Percentiles rank a stretch among this genome's conserved stretches.
These are phyloP conservation scores for Schizophyllum commune DNA, from an alignment of 1,284 basidiomycete genomes.

Conservation along the genomic window DNA sequence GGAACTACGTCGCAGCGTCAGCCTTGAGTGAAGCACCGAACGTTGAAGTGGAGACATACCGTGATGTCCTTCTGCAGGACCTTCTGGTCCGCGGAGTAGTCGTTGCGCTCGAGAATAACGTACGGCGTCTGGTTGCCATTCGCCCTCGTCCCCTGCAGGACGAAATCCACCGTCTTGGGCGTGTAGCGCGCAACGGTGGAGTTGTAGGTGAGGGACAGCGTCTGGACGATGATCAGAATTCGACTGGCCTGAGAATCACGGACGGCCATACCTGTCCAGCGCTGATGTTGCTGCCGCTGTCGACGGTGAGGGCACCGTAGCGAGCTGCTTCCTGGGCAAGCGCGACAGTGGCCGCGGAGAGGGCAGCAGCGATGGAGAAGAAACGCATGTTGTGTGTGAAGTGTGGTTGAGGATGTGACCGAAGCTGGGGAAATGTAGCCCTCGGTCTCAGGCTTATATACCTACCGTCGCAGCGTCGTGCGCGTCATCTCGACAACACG, in stretches of 20 bases:
- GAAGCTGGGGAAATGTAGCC: background rate
- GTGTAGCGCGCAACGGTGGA: constrained; percentile 6
- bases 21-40: background rate
- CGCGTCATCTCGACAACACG: no score
- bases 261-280: constrained; percentile 6
- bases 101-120: constrained; percentile 10
- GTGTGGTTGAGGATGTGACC: background rate
- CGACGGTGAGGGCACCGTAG: constrained; percentile 8
- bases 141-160: constrained; percentile 9
- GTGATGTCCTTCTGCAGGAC: background rate
- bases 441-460: background rate
- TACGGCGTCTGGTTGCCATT: constrained; percentile 7
- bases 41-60: background rate
- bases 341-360: constrained; percentile 1
- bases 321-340: constrained; percentile 10
- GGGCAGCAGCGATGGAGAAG: constrained; percentile 1
- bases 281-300: constrained; percentile 1
- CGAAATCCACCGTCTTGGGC: constrained; percentile 12
- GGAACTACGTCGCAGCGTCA: background rate
- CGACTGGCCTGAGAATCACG: background rate
- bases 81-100: constrained; percentile 5
- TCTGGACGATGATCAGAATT: background rate
- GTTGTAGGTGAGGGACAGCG: constrained; percentile 10
- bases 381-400: constrained; percentile 7
- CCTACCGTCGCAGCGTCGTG: no score